Evolutionary conservation across 352 stramenopile species (phyloP).

Genomic region (Phytophthora crassamura): DNA sequence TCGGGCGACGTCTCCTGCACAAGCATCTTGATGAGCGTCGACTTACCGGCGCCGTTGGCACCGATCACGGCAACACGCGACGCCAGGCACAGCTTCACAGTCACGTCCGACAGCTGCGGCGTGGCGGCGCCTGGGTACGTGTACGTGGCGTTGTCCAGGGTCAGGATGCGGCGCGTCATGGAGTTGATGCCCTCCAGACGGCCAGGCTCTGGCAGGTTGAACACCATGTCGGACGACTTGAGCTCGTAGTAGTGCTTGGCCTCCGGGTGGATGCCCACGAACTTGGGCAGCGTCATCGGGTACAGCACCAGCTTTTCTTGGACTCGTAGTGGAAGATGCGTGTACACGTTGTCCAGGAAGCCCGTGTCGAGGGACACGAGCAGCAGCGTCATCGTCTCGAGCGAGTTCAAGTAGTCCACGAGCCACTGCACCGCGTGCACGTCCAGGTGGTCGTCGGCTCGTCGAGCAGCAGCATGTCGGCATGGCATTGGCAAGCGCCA

Average conservation of each 20-base stretch:
- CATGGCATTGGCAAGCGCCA: slow-evolving; percentile 95
- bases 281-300: slow-evolving; percentile 87
- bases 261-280: slow-evolving; percentile 91
- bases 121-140: slow-evolving; percentile 86
- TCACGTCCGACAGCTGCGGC: slow-evolving; percentile 93
- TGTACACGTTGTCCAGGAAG: slow-evolving; percentile 97
- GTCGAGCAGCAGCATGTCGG: slow-evolving; percentile 95
- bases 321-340: slow-evolving; percentile 96
- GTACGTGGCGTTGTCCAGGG: slow-evolving; percentile 90
- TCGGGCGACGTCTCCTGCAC: slow-evolving; percentile 80
- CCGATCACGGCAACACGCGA: slow-evolving; percentile 97
- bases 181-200: slow-evolving; percentile 92
- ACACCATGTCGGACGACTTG: slow-evolving; percentile 82
- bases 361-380: slow-evolving; percentile 98
- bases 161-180: slow-evolving; percentile 92
- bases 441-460: slow-evolving; percentile 96
- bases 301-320: slow-evolving; percentile 96
- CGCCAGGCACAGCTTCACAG: slow-evolving; percentile 94
- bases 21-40: slow-evolving; percentile 98
- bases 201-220: slow-evolving; percentile 90
- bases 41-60: slow-evolving; percentile 97
- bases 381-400: slow-evolving; percentile 95
- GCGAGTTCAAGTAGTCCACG: slow-evolving; percentile 96
- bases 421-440: slow-evolving; percentile 98
- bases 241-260: slow-evolving; percentile 95